Evolutionary conservation across 768 basidiomycete species (phyloP).

Genomic region (Mrakia blollopis): DNA sequence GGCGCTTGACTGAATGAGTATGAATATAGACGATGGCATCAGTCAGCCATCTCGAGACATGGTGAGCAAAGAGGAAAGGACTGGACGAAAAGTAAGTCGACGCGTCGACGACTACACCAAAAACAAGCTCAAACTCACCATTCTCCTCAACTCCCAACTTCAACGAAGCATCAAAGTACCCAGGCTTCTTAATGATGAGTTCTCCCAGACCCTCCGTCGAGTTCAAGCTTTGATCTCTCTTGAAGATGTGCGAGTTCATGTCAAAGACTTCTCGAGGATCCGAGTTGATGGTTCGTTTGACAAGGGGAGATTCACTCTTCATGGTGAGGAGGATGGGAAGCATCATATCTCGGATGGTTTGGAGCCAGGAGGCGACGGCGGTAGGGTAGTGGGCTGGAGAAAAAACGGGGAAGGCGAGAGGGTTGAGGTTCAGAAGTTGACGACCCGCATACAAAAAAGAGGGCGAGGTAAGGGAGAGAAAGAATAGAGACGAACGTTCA

Average conservation of each 20-base stretch:
- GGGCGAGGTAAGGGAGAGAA: background rate
- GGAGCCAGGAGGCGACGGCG: background rate
- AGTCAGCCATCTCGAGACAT: background rate
- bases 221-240: background rate
- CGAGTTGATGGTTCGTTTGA: constrained; percentile 8
- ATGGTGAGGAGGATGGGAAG: constrained; percentile 8
- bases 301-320: background rate
- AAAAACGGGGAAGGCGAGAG: background rate
- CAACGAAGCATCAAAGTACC: background rate
- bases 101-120: no score
- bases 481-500: background rate
- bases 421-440: background rate
- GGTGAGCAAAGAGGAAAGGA: background rate
- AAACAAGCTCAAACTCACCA: background rate
- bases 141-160: constrained; percentile 9
- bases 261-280: constrained; percentile 4
- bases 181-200: background rate
- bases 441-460: background rate
- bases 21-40: background rate
- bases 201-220: background rate
- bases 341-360: constrained; percentile 15
- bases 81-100: background rate
- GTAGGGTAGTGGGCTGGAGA: constrained; percentile 6
- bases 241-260: background rate
- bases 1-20: background rate